These are phyloP conservation scores for Teratosphaeria viscida DNA, from an alignment of 2,329 filamentous ascomycete genomes.

Conservation along the genomic window DNA sequence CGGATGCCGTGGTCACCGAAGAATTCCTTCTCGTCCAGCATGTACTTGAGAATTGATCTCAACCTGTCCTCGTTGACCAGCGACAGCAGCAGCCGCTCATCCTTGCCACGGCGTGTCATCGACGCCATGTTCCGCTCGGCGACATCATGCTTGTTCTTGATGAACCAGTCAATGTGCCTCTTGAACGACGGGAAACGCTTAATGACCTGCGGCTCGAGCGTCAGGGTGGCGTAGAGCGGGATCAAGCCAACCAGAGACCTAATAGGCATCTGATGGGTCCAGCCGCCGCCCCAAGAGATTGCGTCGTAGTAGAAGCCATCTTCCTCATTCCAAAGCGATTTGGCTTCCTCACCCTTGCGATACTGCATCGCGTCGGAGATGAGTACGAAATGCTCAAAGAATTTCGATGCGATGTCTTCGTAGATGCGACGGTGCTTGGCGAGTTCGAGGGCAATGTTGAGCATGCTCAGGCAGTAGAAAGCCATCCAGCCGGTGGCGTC, in stretches of 20 bases:
- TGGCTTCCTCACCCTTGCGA: slow-evolving; percentile 57
- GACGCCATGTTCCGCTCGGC: slow-evolving; percentile 91
- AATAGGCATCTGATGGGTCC: slow-evolving; percentile 85
- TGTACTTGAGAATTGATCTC: slow-evolving; percentile 75
- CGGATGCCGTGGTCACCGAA: slow-evolving; percentile 82
- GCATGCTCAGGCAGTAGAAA: slow-evolving; percentile 92
- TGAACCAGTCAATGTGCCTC: slow-evolving; percentile 87
- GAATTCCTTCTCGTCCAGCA: slow-evolving; percentile 93
- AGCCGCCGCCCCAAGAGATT: slow-evolving; percentile 90
- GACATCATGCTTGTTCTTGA: slow-evolving; percentile 74
- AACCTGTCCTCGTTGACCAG: slow-evolving; percentile 90
- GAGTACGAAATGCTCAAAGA: slow-evolving; percentile 97
- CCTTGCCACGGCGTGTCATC: slow-evolving; percentile 82
- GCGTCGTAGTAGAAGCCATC: slow-evolving; percentile 98
- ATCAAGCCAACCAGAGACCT: slow-evolving; percentile 88
- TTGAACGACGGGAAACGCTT: slow-evolving; percentile 89
- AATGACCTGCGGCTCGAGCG: slow-evolving; percentile 85
- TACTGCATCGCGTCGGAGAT: slow-evolving; percentile 93
- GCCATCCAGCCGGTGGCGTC: slow-evolving; percentile 99
- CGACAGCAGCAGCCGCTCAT: slow-evolving; percentile 74
- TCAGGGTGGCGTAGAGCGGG: slow-evolving; percentile 83
- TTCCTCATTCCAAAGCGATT: slow-evolving; percentile 90
- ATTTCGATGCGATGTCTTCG: slow-evolving; percentile 94
- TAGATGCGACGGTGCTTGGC: slow-evolving; percentile 92
- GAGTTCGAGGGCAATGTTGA: slow-evolving; percentile 90